Percentiles rank a stretch among this genome's conserved stretches.
Conservation (phyloP, 164 flowering plant genomes). For the Dillenia turbinata region DNA sequence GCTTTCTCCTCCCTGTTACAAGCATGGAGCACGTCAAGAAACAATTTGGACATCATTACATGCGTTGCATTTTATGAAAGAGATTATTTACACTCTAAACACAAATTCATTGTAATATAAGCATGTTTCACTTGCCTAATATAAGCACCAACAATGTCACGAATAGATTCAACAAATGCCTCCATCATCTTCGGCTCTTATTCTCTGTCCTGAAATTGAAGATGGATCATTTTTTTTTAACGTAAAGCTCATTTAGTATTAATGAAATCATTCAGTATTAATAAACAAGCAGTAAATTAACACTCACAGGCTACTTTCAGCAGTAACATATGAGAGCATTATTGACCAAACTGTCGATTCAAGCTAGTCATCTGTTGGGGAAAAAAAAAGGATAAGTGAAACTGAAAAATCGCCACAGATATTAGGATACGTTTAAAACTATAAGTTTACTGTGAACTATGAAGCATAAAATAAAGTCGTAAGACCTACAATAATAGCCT, state of each 20-base stretch:
- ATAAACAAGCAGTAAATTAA: not conserved
- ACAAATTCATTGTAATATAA: not conserved
- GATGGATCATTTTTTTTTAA: not conserved
- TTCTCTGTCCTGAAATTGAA: conserved; percentile 45
- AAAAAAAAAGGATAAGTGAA: too few species aligned
- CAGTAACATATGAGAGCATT: not conserved
- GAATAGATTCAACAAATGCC: conserved; percentile 47
- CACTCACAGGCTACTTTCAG: not conserved
- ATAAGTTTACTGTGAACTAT: too few species aligned
- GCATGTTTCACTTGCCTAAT: conserved; percentile 33
- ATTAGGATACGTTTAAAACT: too few species aligned
- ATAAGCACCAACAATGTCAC: conserved; percentile 60
- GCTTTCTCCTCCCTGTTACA: conserved; percentile 66
- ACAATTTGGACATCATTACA: not conserved
- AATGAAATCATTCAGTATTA: too few species aligned
- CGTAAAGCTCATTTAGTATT: not conserved
- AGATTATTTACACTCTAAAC: not conserved
- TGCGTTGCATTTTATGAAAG: not conserved
- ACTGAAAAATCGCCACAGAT: too few species aligned
- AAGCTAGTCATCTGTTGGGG: too few species aligned
- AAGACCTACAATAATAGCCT: too few species aligned
- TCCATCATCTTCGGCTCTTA: conserved; percentile 50
- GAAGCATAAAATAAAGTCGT: too few species aligned
- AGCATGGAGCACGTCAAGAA: not conserved
- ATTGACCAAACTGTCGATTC: too few species aligned